Evolutionary conservation across 2,329 filamentous ascomycete genomes (phyloP).

Genomic region (Sarocladiaceae sp.): DNA sequence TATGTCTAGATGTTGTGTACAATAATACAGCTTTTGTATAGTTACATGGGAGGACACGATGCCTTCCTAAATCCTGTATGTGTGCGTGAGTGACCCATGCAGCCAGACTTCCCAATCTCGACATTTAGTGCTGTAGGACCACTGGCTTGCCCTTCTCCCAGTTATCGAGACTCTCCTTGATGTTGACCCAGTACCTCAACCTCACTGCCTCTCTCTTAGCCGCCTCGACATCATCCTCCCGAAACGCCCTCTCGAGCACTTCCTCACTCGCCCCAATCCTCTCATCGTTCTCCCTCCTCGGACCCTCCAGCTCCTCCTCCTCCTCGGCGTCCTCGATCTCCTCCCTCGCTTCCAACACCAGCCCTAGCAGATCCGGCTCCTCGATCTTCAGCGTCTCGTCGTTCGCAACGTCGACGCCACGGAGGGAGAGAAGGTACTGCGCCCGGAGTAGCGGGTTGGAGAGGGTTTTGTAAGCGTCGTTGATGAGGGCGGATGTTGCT

Average conservation of each 20-base stretch:
- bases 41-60: conserved; percentile 1
- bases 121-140: conserved; percentile 42
- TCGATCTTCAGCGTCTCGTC: conserved; percentile 70
- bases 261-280: conserved; percentile 59
- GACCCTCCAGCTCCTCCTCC: conserved; percentile 55
- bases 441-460: conserved; percentile 71
- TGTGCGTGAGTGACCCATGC: too few relatives aligned
- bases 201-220: conserved; percentile 69
- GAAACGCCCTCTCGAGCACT: conserved; percentile 59
- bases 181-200: conserved; percentile 86
- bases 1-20: too few relatives aligned
- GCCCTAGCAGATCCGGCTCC: conserved; percentile 63
- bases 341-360: conserved; percentile 75
- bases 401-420: conserved; percentile 69
- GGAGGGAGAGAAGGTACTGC: conserved; percentile 76
- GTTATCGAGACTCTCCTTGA: conserved; percentile 69
- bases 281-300: conserved; percentile 61
- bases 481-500: conserved; percentile 74
- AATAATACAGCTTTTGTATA: background rate
- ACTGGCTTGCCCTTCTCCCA: conserved; percentile 74
- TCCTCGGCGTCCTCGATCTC: conserved; percentile 62
- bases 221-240: conserved; percentile 53
- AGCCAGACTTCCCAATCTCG: too few relatives aligned
- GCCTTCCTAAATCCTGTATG: too few relatives aligned
- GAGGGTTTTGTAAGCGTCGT: conserved; percentile 86